Evolutionary conservation across 192 early-diverging fungal species (phyloP).

Genomic region (Backusella morwellensis): DNA sequence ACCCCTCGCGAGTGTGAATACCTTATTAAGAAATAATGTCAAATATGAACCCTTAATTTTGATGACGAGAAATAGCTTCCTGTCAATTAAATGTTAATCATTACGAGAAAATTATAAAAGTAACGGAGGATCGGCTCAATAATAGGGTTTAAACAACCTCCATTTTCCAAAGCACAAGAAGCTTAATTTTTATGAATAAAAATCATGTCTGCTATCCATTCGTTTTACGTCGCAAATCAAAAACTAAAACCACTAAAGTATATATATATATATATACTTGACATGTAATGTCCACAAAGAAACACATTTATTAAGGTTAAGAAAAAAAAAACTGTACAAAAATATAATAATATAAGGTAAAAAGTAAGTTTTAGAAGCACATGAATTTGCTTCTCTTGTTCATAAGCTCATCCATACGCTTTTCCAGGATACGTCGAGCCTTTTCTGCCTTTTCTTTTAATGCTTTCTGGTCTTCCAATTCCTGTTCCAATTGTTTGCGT

Average conservation of each 20-base stretch:
- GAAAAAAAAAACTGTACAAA: constrained; percentile 7
- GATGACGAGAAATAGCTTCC: no score
- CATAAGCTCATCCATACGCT: constrained; percentile 54
- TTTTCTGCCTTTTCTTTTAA: constrained; percentile 53
- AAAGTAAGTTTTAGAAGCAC: constrained; percentile 44
- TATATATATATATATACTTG: neutral
- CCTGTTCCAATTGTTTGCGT: constrained; percentile 33
- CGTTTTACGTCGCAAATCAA: neutral
- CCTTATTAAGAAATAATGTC: no score
- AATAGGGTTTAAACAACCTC: no score
- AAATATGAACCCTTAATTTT: no score
- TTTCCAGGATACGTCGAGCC: constrained; percentile 44
- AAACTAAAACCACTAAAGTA: neutral
- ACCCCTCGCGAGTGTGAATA: no score
- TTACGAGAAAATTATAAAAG: no score
- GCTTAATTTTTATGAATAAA: no score
- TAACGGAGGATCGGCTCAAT: no score
- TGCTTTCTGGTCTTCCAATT: constrained; percentile 40
- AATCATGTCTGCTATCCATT: neutral
- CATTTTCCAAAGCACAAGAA: no score
- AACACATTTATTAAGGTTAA: neutral
- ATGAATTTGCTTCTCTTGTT: constrained; percentile 55
- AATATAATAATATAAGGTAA: constrained; percentile 2
- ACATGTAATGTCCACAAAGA: neutral
- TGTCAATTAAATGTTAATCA: no score